Percentiles rank a stretch among this genome's conserved stretches.
These are phyloP conservation scores for Cladosporium halotolerans DNA, from an alignment of 2,329 filamentous ascomycete species.

Conservation along the genomic window DNA sequence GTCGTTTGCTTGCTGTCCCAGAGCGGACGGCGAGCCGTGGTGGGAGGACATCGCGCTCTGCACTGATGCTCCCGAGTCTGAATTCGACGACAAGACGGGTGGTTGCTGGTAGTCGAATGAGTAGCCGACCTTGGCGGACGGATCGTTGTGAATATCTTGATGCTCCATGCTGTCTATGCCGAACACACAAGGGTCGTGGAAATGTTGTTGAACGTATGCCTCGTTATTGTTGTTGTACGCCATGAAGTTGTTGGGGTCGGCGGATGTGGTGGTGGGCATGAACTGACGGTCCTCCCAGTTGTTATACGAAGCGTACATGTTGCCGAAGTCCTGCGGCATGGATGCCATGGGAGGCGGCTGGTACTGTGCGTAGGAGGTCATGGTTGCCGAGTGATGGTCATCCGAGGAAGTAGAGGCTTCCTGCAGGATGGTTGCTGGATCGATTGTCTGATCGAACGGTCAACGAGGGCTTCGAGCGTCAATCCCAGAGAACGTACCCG, in stretches of 20 bases:
- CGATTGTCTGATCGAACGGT: neutral
- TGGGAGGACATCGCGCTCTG: slow-evolving; percentile 44
- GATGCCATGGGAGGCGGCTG: slow-evolving; percentile 22
- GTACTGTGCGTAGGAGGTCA: slow-evolving; percentile 28
- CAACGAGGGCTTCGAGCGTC: neutral
- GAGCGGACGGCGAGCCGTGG: slow-evolving; percentile 49
- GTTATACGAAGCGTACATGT: slow-evolving; percentile 23
- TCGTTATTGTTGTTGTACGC: slow-evolving; percentile 27
- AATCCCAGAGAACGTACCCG: no score
- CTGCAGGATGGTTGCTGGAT: neutral
- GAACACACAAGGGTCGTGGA: no score
- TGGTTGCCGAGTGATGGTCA: slow-evolving; percentile 11
- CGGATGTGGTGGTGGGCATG: slow-evolving; percentile 21
- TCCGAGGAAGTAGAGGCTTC: neutral
- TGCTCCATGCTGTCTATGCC: no score
- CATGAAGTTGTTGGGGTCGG: slow-evolving; percentile 22
- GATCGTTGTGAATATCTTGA: slow-evolving; percentile 33
- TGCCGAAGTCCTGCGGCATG: slow-evolving; percentile 27
- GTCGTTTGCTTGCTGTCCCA: slow-evolving; percentile 57
- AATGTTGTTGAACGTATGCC: slow-evolving; percentile 28
- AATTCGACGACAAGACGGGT: slow-evolving; percentile 42
- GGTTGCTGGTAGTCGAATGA: slow-evolving; percentile 37
- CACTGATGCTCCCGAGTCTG: slow-evolving; percentile 46
- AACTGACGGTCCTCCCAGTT: slow-evolving; percentile 27
- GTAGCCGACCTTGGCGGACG: slow-evolving; percentile 36